Base-by-base conservation (phyloP, 768 basidiomycete genomes). In the Suillus cothurnatus region DNA sequence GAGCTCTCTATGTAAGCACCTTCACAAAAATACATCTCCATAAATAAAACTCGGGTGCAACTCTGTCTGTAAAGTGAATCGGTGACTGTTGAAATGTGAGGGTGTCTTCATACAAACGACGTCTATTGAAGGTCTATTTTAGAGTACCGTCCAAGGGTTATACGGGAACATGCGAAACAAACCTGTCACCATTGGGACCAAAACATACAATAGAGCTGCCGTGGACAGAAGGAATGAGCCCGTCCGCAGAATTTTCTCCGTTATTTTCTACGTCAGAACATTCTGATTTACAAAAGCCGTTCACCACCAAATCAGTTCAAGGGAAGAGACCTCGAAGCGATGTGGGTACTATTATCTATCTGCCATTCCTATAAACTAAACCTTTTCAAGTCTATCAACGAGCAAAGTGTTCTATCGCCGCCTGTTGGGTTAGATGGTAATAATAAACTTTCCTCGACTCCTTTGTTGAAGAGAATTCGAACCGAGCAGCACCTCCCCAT, bases 1-100 rank as follows among this genome's bases (percentile, higher is more conserved):
- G 39, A 61, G 4, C 74, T 76, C 34, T 77, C 73, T 63, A 76
- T 76, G 75, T 76, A 41, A 69, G 76, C 55, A 23, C 12, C 26
- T 3, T 23, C 21, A 6, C 3, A 15, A 5, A 56, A 17, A 15
- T 47, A 15, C 28, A 8, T 59, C n/a, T 19, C 23, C 38, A 14
- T 12, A 1, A 43, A 41, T 41, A 28, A 59, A 59, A 21, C 12
- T 59, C 17, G 41, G 38, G 19, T 12, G 7, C 19, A 11, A 39
- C 23, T 26, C 4, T 11, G 15, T 31, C 14, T 59, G 58, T 21
- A 12, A 59, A 59, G 58, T 21, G 19, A 59, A 59, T 59, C 28
- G 12, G 39, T 59, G 26, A 31, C 39, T 12, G 11, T 59, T 28
- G 1, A 19, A 28, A 59, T 39, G 58, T 59, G 39, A 59, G 39